Percentiles rank a stretch among this genome's conserved stretches.
phyloP scores from a whole-genome alignment of 306 rosid genomes.

The Senna tora region DNA sequence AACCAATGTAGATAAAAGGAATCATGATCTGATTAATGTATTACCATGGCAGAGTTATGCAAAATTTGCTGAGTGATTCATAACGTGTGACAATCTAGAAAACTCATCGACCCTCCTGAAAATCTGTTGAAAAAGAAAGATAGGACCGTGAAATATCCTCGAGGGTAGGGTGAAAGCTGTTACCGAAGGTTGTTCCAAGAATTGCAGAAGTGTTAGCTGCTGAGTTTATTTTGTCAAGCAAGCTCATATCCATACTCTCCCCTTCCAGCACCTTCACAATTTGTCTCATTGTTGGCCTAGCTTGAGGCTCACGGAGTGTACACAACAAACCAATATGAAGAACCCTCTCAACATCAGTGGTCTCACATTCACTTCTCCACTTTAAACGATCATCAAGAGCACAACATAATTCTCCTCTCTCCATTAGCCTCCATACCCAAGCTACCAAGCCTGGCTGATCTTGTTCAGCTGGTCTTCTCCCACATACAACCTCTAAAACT shows the following conservation, averaged over 20 bases:
- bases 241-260: constrained; percentile 38
- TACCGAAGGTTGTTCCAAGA: constrained; percentile 12
- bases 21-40: not conserved
- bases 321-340: constrained; percentile 62
- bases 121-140: constrained; percentile 34
- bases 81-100: not conserved
- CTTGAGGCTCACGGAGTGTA: constrained; percentile 48
- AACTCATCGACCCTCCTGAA: constrained; percentile 42
- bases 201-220: constrained; percentile 28
- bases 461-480: constrained; percentile 55
- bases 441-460: constrained; percentile 53
- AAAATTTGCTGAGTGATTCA: constrained; percentile 11
- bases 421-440: constrained; percentile 52
- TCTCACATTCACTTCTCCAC: constrained; percentile 13
- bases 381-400: constrained; percentile 56
- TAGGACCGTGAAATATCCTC: constrained; percentile 34
- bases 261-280: constrained; percentile 54
- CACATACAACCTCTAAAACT: constrained; percentile 55
- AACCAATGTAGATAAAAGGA: not conserved
- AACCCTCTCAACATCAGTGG: constrained; percentile 51
- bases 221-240: constrained; percentile 42
- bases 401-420: constrained; percentile 40
- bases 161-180: constrained; percentile 45
- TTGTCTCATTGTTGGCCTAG: constrained; percentile 65
- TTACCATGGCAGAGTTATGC: not conserved